These are phyloP conservation scores for Sanghuangporus weigelae DNA, from an alignment of 1,284 basidiomycete genomes.

Conservation along the genomic window DNA sequence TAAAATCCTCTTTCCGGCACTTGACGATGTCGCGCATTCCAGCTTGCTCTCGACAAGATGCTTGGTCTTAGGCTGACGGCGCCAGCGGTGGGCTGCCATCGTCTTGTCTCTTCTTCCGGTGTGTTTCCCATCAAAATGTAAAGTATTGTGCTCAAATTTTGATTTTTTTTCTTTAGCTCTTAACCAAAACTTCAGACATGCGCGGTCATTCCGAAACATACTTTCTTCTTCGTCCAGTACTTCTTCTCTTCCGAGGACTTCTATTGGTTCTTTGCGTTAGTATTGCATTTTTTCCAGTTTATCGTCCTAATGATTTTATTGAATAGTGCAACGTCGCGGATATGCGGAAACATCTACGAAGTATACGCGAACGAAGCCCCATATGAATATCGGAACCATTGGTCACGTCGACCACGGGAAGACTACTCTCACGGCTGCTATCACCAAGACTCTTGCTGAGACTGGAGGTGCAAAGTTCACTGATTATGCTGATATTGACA, in stretches of 20 bases:
- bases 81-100: constrained; percentile 35
- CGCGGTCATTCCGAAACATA: constrained; percentile 4
- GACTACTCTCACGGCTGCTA: constrained; percentile 97
- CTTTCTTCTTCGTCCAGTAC: constrained; percentile 26
- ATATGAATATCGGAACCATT: constrained; percentile 97
- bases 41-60: constrained; percentile 27
- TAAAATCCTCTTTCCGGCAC: constrained; percentile 6
- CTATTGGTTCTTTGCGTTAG: constrained; percentile 12
- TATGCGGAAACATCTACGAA: constrained; percentile 72
- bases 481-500: constrained; percentile 98
- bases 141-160: too few species aligned
- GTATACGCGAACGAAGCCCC: constrained; percentile 85
- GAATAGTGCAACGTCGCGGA: constrained; percentile 43
- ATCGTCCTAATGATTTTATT: background rate
- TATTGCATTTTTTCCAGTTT: background rate
- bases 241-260: constrained; percentile 7
- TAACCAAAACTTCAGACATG: constrained; percentile 17
- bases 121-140: background rate
- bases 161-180: constrained; percentile 16
- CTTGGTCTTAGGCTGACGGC: constrained; percentile 42
- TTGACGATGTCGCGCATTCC: background rate
- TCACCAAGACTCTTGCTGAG: constrained; percentile 91
- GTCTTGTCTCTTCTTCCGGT: constrained; percentile 14
- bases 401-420: constrained; percentile 95
- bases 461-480: constrained; percentile 89